A percentile compares a stretch with the other conserved stretches of the same genome.
phyloP scores from a whole-genome alignment of 2,329 filamentous ascomycete species.

The Ceratocystiopsis minuta region DNA sequence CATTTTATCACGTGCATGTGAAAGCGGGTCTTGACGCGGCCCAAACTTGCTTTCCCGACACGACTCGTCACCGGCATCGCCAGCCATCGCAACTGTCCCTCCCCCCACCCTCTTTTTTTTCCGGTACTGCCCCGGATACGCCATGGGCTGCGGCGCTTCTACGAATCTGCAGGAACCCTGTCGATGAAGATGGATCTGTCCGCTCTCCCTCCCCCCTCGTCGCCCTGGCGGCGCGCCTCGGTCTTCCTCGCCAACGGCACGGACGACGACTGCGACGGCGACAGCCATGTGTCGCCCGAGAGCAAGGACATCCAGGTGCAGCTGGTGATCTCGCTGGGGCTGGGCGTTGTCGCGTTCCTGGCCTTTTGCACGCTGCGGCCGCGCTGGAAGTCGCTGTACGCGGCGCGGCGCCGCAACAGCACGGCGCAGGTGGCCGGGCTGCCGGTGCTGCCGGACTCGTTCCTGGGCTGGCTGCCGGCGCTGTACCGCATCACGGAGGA shows the following conservation, averaged over 20 bases:
- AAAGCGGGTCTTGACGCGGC: no score
- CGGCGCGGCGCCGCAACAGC: slow-evolving; percentile 58
- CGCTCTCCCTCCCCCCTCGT: no score
- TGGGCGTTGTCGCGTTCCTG: slow-evolving; percentile 55
- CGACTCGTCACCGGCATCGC: no score
- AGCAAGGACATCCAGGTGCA: slow-evolving; percentile 40
- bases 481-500: slow-evolving; percentile 75
- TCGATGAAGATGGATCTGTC: no score
- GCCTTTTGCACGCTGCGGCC: slow-evolving; percentile 73
- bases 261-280: slow-evolving; percentile 11
- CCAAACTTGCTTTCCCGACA: no score
- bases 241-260: slow-evolving; percentile 2
- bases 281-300: slow-evolving; percentile 17
- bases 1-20: no score
- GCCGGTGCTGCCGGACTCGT: slow-evolving; percentile 62
- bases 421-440: slow-evolving; percentile 33
- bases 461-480: slow-evolving; percentile 85
- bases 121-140: no score
- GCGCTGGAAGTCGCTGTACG: slow-evolving; percentile 81
- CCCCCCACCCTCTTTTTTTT: no score
- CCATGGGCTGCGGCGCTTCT: no score
- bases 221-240: no score
- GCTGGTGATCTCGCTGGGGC: slow-evolving; percentile 49
- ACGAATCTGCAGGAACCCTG: no score
- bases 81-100: no score